Conservation (phyloP, 805 yeast genomes). For the Yamadazyma laniorum region DNA sequence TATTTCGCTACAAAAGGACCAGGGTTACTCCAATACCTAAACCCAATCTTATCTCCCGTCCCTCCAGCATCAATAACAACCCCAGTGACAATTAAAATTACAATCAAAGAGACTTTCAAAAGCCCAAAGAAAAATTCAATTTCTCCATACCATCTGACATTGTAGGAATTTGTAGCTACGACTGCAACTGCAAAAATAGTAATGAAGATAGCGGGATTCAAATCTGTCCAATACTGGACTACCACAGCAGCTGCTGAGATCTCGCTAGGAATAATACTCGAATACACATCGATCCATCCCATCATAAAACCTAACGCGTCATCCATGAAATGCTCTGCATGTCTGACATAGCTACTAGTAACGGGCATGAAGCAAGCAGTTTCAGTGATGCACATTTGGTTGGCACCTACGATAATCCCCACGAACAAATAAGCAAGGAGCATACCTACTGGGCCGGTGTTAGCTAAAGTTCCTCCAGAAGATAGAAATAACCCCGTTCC, state of each 20-base stretch:
- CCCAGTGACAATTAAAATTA: slow-evolving; percentile 20
- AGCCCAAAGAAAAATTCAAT: slow-evolving; percentile 26
- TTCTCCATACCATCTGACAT: slow-evolving; percentile 36
- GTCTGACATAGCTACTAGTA: slow-evolving; percentile 35
- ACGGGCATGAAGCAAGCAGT: slow-evolving; percentile 37
- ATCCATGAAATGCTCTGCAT: slow-evolving; percentile 39
- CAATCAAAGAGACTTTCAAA: slow-evolving; percentile 23
- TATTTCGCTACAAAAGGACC: slow-evolving; percentile 33
- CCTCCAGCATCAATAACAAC: slow-evolving; percentile 26
- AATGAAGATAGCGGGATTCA: slow-evolving; percentile 47
- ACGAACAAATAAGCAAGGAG: slow-evolving; percentile 49
- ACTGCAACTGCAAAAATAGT: slow-evolving; percentile 38
- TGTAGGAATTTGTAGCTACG: slow-evolving; percentile 33
- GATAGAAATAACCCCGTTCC: slow-evolving; percentile 58
- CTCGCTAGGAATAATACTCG: slow-evolving; percentile 37
- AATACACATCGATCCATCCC: slow-evolving; percentile 44
- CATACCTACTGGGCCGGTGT: slow-evolving; percentile 45
- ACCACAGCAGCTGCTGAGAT: slow-evolving; percentile 47
- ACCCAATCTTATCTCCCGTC: slow-evolving; percentile 24
- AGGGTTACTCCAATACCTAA: slow-evolving; percentile 39
- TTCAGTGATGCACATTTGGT: slow-evolving; percentile 42
- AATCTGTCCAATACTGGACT: slow-evolving; percentile 44
- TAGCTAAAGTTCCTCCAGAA: slow-evolving; percentile 48
- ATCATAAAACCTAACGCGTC: slow-evolving; percentile 46
- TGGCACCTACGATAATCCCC: slow-evolving; percentile 41